These are phyloP conservation scores for Cornus suecica DNA, from an alignment of 148 eudicot species.

Conservation along the genomic window DNA sequence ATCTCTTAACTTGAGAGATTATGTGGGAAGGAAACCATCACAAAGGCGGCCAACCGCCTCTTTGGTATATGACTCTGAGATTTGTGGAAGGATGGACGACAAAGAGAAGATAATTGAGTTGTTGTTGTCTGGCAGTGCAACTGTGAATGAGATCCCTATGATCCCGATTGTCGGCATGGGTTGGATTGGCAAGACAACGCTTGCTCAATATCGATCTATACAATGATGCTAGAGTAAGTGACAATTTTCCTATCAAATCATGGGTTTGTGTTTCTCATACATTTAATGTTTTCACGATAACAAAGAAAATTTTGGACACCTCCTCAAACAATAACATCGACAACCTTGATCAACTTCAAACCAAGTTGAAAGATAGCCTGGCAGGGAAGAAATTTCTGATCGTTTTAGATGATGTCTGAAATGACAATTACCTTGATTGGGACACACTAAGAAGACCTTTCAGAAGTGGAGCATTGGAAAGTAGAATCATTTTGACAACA, in stretches of 20 bases:
- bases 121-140: background rate
- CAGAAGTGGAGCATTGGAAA: too few relatives aligned
- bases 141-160: background rate
- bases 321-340: too few relatives aligned
- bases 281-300: constrained; percentile 10
- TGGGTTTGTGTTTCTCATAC: constrained; percentile 25
- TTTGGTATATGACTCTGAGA: constrained; percentile 11
- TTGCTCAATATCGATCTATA: constrained; percentile 18
- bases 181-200: constrained; percentile 22
- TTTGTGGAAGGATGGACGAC: constrained; percentile 1
- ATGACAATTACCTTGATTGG: background rate
- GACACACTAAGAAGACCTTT: constrained; percentile 2
- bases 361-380: background rate
- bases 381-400: constrained; percentile 10
- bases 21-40: background rate
- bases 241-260: background rate
- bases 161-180: constrained; percentile 18
- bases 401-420: constrained; percentile 17
- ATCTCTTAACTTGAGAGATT: constrained; percentile 11
- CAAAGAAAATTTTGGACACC: constrained; percentile 8
- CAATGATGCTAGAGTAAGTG: constrained; percentile 10
- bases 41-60: background rate
- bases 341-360: background rate
- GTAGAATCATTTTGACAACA: too few relatives aligned
- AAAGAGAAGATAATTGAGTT: background rate